A percentile compares a stretch with the other conserved stretches of the same genome.
Conservation (phyloP, 257 asterid genomes). For the Linderniella brevidens region DNA sequence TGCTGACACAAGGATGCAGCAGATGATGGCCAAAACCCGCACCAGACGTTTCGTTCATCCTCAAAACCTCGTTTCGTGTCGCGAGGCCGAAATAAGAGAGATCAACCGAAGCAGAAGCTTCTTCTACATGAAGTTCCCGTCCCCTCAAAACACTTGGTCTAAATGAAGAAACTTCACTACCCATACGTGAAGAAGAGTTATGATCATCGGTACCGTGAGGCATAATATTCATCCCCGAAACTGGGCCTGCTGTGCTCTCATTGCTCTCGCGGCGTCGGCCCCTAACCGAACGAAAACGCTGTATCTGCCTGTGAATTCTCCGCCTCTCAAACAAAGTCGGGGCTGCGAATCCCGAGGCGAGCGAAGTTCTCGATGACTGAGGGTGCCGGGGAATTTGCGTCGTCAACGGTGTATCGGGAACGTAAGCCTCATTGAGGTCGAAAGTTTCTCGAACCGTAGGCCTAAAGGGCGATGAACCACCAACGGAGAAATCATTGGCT, state of each 20-base stretch:
- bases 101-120: constrained; percentile 47
- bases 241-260: constrained; percentile 11
- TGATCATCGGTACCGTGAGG: constrained; percentile 17
- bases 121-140: constrained; percentile 20
- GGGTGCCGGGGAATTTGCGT: constrained; percentile 22
- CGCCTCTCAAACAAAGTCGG: constrained; percentile 49
- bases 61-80: constrained; percentile 24
- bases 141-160: constrained; percentile 28
- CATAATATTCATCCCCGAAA: constrained; percentile 8
- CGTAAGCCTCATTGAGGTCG: constrained; percentile 61
- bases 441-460: constrained; percentile 38
- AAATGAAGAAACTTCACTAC: constrained; percentile 15
- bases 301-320: constrained; percentile 61
- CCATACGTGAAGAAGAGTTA: too few relatives aligned
- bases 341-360: constrained; percentile 40
- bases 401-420: constrained; percentile 50
- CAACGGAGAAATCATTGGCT: constrained; percentile 11
- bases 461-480: constrained; percentile 30
- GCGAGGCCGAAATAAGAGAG: constrained; percentile 20
- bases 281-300: constrained; percentile 33
- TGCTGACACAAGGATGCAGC: constrained; percentile 38
- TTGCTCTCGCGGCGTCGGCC: constrained; percentile 28
- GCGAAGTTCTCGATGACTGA: constrained; percentile 29
- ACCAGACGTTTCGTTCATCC: constrained; percentile 20
- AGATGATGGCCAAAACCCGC: constrained; percentile 41